Base-by-base conservation (phyloP, 106 monocot genomes). In the Phalaenopsis equestris region DNA sequence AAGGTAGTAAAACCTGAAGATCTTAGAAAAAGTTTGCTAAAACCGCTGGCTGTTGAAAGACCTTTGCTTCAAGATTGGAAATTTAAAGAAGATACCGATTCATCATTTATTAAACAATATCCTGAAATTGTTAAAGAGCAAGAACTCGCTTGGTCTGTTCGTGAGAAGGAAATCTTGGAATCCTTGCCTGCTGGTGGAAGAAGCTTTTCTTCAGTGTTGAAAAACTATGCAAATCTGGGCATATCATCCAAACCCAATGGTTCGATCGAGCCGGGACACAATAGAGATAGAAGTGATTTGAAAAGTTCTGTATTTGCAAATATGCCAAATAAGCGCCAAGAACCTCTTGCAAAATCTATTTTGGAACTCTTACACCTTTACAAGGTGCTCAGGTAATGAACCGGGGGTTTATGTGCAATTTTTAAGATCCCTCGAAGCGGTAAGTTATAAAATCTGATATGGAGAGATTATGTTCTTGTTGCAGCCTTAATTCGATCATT, bases 101-200 rank as follows among this genome's bases (percentile, higher is more conserved):
- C 45, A 8, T 85, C 87, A 38, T 91, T 93, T 78, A 81, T 88
- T 64, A 88, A 88, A 67, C 70, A 76, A 18, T 86, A 90, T 83
- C 84, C 87, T 41, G 46, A 89, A 76, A 81, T 91, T 73, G 92
- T 90, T 37, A 82, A 85, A 75, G 84, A 87, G 52, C 92, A 94
- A 83, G 85, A 88, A 80, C 0, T 7, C 81, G 74, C 84, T 64
- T 98, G 94, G 97, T 77, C 80, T 43, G 68, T 23, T 79, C 90
- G 86, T 46, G 82, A 89, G 75, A 78, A 87, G 48, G 68, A 79
- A 47, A 79, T 90, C 6, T 75, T 80, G 78, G 79, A 79, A 45
- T 56, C 72, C 48, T 72, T 81, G 14, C 47, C 5, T 61, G 80
- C 47, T 47, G 49, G 58, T 75, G n/a, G 72, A 58, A 82, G 49